Percentiles rank a stretch among this genome's conserved stretches.
Conservation (phyloP, 2,329 filamentous ascomycete genomes). For the Pseudocercospora fuligena region DNA sequence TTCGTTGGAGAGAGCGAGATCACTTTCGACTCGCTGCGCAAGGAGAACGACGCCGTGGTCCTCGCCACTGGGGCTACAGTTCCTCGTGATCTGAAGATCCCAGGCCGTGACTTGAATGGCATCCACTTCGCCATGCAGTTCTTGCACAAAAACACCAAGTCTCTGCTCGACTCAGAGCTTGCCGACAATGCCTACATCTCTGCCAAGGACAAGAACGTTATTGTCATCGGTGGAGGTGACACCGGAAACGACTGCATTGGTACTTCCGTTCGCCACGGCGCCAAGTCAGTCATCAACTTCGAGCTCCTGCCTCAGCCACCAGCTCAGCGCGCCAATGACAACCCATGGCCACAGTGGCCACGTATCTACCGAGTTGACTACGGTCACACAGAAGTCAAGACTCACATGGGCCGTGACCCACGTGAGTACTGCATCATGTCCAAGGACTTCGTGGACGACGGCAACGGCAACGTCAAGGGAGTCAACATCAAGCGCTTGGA, state of each 20-base stretch:
- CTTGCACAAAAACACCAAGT: slow-evolving; percentile 97
- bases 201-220: slow-evolving; percentile 92
- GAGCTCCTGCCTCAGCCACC: slow-evolving; percentile 93
- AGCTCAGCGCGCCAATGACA: slow-evolving; percentile 85
- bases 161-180: slow-evolving; percentile 87
- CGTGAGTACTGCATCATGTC: slow-evolving; percentile 99
- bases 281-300: slow-evolving; percentile 95
- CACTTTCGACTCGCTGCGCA: slow-evolving; percentile 72
- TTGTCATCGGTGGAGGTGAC: slow-evolving; percentile 96
- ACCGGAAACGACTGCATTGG: slow-evolving; percentile 98
- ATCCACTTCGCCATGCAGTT: slow-evolving; percentile 98
- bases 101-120: slow-evolving; percentile 83
- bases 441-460: slow-evolving; percentile 92
- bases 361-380: slow-evolving; percentile 99
- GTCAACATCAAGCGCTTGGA: slow-evolving; percentile 96
- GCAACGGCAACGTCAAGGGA: slow-evolving; percentile 84
- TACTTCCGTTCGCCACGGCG: slow-evolving; percentile 92
- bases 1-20: slow-evolving; percentile 74
- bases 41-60: slow-evolving; percentile 79
- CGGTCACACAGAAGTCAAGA: slow-evolving; percentile 92
- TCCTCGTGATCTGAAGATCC: slow-evolving; percentile 88
- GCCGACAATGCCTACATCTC: slow-evolving; percentile 85
- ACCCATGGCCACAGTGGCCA: slow-evolving; percentile 98
- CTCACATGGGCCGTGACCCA: slow-evolving; percentile 93
- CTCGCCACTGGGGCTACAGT: slow-evolving; percentile 93